Evolutionary conservation across 768 basidiomycete species (phyloP), one percentile per base, ranked within the genome.

Genomic region (Termitomyces sp.): DNA sequence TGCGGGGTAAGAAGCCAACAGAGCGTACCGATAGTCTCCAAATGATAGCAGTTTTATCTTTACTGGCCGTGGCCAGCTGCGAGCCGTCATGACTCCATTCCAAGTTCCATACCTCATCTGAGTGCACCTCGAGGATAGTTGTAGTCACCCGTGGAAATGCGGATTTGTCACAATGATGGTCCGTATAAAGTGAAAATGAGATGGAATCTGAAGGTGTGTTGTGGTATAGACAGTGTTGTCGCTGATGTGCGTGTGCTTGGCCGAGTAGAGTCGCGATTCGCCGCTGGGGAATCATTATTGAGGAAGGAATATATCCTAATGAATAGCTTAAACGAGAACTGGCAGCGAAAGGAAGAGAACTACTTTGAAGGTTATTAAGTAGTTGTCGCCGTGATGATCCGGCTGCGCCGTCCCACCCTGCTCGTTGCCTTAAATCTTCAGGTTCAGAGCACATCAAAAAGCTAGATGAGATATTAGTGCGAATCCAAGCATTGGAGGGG

Each of bases 71-170:
- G 35, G 96, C 97, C 54, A 99, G 79, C 67, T 83, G 88, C 53
- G 75, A 74, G 2, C 97, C 97, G 70, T 89, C 88, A 67, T 92
- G 92, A 74, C 94, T 96, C 96, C 96, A 99, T 71, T 90, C 90
- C 61, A 98, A 74, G 70, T 91, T 88, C 96, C 96, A 98, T 46
- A 99, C 95, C 72, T 99, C 94, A 70, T 98, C 93, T 12, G 80
- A 83, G 73, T 98, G 96, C 35, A 89, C 92, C 49, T 88, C 84
- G 61, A 98, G 77, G 55, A 95, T 88, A 28, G 90, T 89, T 3
- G 93, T 95, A 13, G 92, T 95, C 28, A 89, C 79, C 49, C 85
- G 83, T 7, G 97, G 97, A 76, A 99, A 98, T 44, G 83, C 83
- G 32, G 84, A 82, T 69, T 88, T 83, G 63, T 87, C 84, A 75